Evolutionary conservation across 345 rosid genomes (phyloP), one percentile per base, ranked within the genome.

Genomic region (Geranium brycei): DNA sequence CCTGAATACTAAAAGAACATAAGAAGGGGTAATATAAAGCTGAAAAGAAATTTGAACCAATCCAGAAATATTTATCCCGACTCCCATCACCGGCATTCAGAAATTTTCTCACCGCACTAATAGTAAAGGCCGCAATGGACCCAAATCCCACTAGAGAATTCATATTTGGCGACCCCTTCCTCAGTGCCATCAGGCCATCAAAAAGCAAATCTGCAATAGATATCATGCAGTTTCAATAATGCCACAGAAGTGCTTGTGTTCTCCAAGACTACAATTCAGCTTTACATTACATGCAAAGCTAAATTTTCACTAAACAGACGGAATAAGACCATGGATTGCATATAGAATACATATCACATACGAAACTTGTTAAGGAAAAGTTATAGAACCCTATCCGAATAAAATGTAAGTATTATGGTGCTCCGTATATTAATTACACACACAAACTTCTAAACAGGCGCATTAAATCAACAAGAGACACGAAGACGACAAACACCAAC

Each of bases 81-180:
- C 13, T 4, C 28, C 12, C 19, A 23, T 23, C 2, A 1, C 28
- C 28, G 13, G 51, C 5, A 59, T 56, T 47, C 1, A 31, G 61
- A 63, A 59, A 68, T 17, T 7, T 28, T 64, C 93, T 82, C 72
- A 87, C 97, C 79, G 76, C 77, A 71, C 96, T 89, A 71, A 89
- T 87, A 69, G 85, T 41, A 82, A 92, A 87, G 62, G 98, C 91
- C 31, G 88, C 90, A 70, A 82, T 57, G 5, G 90, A 86, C 67
- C 97, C 97, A 70, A 87, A 82, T 77, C 98, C 97, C 65, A 92
- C 95, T 1, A 92, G 85, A 32, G 96, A 92, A 76, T 92, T 92
- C 98, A 92, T 92, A 77, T 92, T 89, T 19, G 97, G 97, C 7
- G 99, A 83, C 69, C 97, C 82, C 76, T 85, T 92, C 72, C 70